Conservation (phyloP, 1,139 yeast genomes). For the Pneumocystis canis region DNA sequence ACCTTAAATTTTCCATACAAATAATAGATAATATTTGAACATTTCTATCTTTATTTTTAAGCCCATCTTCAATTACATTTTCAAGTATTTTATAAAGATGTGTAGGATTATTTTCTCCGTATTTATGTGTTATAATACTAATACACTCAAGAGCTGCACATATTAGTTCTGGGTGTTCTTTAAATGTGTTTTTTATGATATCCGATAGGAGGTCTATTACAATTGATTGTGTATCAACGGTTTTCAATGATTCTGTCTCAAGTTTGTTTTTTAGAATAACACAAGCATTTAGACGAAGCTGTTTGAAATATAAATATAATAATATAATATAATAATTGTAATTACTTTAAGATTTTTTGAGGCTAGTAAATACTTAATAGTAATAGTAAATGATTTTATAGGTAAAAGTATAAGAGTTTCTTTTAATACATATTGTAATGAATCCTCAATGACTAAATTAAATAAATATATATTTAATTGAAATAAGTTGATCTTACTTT, state of each 20-base stretch:
- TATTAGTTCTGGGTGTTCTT: neutral
- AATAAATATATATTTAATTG: neutral
- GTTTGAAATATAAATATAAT: neutral
- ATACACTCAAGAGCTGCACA: slow-evolving; percentile 41
- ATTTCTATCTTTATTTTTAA: slow-evolving; percentile 38
- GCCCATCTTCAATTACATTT: slow-evolving; percentile 36
- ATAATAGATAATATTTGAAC: slow-evolving; percentile 62
- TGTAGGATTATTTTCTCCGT: slow-evolving; percentile 41
- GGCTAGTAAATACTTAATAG: neutral
- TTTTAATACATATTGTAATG: slow-evolving; percentile 5
- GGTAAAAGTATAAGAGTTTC: slow-evolving; percentile 11
- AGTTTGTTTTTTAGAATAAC: neutral
- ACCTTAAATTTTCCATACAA: slow-evolving; percentile 47
- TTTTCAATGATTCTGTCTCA: neutral
- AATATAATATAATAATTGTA: neutral
- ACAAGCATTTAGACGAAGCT: neutral
- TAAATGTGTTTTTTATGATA: neutral
- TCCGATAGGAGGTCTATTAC: neutral
- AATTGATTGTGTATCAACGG: neutral
- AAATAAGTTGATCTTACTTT: neutral
- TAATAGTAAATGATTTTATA: slow-evolving; percentile 1
- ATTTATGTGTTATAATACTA: slow-evolving; percentile 47
- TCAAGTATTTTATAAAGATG: slow-evolving; percentile 36
- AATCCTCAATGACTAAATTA: neutral
- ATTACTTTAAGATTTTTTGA: neutral